Evolutionary conservation across 2,329 filamentous ascomycete species (phyloP), one percentile per base, ranked within the genome.

Genomic region (Aspergillus caelatus): DNA sequence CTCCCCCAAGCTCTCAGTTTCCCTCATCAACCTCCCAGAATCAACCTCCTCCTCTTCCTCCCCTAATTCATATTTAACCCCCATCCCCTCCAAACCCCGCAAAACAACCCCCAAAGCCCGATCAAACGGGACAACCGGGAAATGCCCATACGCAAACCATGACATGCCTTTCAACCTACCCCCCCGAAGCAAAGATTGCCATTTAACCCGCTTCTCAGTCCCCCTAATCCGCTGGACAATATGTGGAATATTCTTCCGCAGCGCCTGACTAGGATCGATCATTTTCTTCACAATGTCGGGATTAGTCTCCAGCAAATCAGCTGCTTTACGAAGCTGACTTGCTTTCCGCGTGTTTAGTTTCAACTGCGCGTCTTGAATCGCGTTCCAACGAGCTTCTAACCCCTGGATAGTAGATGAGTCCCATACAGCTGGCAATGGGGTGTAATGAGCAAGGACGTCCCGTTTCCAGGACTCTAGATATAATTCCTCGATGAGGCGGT

Each of bases 281-380:
- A 66, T 65, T 12, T 59, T 61, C 45, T 71, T 71, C 14, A 70
- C 57, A 16, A 71, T 66, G 63, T 70, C 68, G 2, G 69, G 62
- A 58, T 72, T 70, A 3, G 61, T 43, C 53, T 72, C 67, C 16
- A 71, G 36, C 14, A 72, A 54, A 45, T 64, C 55, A 12, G 68
- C 68, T 6, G 60, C 59, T 23, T 62, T 63, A 7, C 8, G 39
- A 1, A 72, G 50, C 48, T 72, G 67, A 3, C 30, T 12, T 4
- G 58, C 26, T 23, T 57, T 67, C 12, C 46, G 12, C 8, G 32
- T 12, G 16, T 53, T 58, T 6, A 65, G 30, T 5, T 26, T 58
- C 5, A 12, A 30, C 34, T 67, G 65, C 5, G 68, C 65, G n/a
- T 21, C 14, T 10, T 63, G 45, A 1, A 68, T 59, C 3, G 34